Evolutionary conservation across 768 basidiomycete genomes (phyloP), one percentile per base, ranked within the genome.

Genomic region (Amanita phalloides): DNA sequence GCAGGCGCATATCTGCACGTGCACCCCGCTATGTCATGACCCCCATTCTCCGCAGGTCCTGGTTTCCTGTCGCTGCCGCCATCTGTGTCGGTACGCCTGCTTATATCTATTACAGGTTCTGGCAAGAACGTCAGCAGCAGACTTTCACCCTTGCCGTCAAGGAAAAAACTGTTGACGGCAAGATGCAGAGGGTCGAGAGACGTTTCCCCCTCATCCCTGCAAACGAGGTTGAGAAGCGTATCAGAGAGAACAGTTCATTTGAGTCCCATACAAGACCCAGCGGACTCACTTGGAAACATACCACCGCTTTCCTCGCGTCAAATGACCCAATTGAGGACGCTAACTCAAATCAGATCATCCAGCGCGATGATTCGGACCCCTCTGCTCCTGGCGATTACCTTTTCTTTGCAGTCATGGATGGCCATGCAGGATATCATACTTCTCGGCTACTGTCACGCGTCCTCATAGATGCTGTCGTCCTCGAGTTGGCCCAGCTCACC

Each of bases 251-350:
- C 55, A 77, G 79, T 3, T 70, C 68, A 3, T 66, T 67, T 14
- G 68, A 78, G 49, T 68, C 68, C 17, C 66, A 75, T 43, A 53
- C 68, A 10, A 70, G 78, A 38, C 80, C 78, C 0, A 71, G 71
- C 32, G 81, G 82, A 14, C 67, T 79, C 48, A 66, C 73, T 10
- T 90, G 88, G 88, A 82, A 76, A 57, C 84, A 85, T 66, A 76
- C 84, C 45, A 94, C 86, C 3, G 88, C 90, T 14, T 77, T 75
- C 32, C 70, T 98, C 33, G 72, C 88, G 0, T 86, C 91, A 3
- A 99, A 99, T 61, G 79, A 86, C 54, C 90, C 92, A 6, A 82
- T 96, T 48, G 96, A 99, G 66, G 96, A 99, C 63, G 82, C 91
- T 23, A 77, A 84, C 56, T 79, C 87, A 3, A 74, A 76, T 54